Evolutionary conservation across 208 protist species (phyloP).

Genomic region (Acanthamoeba quina): DNA sequence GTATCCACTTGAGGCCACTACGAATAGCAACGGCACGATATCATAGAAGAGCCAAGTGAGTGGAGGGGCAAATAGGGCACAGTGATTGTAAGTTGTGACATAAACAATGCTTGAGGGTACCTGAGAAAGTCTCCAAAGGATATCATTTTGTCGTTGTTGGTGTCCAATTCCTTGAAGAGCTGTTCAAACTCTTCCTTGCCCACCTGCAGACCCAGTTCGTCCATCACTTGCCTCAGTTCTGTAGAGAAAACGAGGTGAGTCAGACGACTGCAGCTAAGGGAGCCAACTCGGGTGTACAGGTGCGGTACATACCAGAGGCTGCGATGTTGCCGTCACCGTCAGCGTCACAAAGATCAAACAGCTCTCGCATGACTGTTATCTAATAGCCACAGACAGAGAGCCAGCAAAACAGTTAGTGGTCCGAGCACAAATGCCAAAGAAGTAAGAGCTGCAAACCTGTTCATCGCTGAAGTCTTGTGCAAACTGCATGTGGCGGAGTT

Average conservation of each 20-base stretch:
- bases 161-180: conserved; percentile 28
- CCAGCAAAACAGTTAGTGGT: background rate
- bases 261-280: background rate
- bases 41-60: background rate
- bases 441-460: background rate
- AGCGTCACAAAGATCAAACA: conserved; percentile 57
- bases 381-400: background rate
- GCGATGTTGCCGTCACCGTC: conserved; percentile 54
- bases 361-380: conserved; percentile 37
- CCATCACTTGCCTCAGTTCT: conserved; percentile 44
- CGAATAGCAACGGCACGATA: background rate
- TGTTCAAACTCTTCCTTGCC: conserved; percentile 64
- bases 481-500: background rate
- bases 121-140: conserved; percentile 74
- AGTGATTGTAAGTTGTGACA: background rate
- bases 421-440: background rate
- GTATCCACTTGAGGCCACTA: conserved; percentile 57
- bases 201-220: conserved; percentile 14
- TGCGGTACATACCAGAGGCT: background rate
- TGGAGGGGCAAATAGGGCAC: background rate
- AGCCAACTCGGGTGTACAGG: background rate
- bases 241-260: background rate
- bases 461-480: conserved; percentile 43
- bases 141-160: conserved; percentile 51
- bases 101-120: background rate